phyloP scores from a whole-genome alignment of 2,329 filamentous ascomycete species.

The Fusarium succisae region DNA sequence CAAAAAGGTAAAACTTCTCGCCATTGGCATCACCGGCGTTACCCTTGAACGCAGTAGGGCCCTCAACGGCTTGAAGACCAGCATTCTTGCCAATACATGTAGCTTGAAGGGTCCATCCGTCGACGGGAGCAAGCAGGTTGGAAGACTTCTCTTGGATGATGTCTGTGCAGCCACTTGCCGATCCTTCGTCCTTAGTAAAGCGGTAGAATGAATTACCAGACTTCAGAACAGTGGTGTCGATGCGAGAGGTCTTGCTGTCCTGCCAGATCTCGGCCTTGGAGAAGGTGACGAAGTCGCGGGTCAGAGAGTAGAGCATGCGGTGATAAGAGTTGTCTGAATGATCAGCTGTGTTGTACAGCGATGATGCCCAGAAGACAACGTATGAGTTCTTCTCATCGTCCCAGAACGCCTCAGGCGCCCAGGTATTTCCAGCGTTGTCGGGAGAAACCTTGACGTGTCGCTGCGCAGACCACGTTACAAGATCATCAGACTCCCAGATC shows the following conservation, averaged over 20 bases:
- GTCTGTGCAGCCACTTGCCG: conserved; percentile 60
- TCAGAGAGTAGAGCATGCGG: conserved; percentile 62
- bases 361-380: conserved; percentile 56
- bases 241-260: conserved; percentile 60
- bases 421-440: conserved; percentile 60
- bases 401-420: conserved; percentile 63
- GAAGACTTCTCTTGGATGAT: conserved; percentile 63
- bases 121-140: conserved; percentile 51
- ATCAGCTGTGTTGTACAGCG: conserved; percentile 55
- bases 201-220: conserved; percentile 56
- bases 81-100: conserved; percentile 62
- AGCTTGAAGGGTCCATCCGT: conserved; percentile 55
- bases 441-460: conserved; percentile 61
- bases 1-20: conserved; percentile 64
- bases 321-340: conserved; percentile 58
- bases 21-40: conserved; percentile 60
- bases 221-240: conserved; percentile 62
- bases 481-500: conserved; percentile 62
- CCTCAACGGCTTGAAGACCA: conserved; percentile 59
- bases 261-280: conserved; percentile 60
- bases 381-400: conserved; percentile 55
- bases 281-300: conserved; percentile 61
- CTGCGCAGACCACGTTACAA: conserved; percentile 61
- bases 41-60: conserved; percentile 61
- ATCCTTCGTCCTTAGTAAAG: conserved; percentile 65